Evolutionary conservation across 2,329 filamentous ascomycete species (phyloP), one percentile per base, ranked within the genome.

Genomic region (Fusarium duplospermum): DNA sequence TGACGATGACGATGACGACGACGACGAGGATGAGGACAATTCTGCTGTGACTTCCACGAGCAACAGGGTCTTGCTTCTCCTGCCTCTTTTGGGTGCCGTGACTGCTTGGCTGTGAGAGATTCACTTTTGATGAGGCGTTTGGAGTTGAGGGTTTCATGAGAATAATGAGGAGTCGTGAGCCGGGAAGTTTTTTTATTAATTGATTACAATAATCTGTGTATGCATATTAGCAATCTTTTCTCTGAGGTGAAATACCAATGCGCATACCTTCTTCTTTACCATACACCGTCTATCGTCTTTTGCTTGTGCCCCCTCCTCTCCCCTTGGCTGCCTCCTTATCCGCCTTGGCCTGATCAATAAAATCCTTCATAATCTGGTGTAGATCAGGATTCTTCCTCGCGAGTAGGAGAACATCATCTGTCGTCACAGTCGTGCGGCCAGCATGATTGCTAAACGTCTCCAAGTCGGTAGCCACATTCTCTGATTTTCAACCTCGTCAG

Each of bases 381-480:
- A 99, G 84, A 20, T 95, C 94, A 66, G 95, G 93, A 77, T 98
- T 99, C 68, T 96, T 91, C 70, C 96, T 88, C 29, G 94, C 92
- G 33, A 99, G 89, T 9, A 99, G 89, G 78, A 98, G 85, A 14
- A 98, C 95, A 80, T 99, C 96, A 61, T 95, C 93, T 0, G 93
- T 93, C 40, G 92, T 94, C 74, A 99, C 89, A 0, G 92, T 95
- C 3, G 90, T 90, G 29, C 96, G 90, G 1, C 93, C 93, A 13
- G 94, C 96, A 83, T 99, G 96, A 62, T 91, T 91, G 78, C 86
- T 86, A 76, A 89, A 88, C 75, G 81, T 87, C 78, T 90, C 89
- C 22, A 91, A 82, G 71, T 91, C 89, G 18, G 85, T 81, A 0
- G 89, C 89, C 4, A 90, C 86, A 61, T 87, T 89, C 76, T 90